phyloP scores from a whole-genome alignment of 2,329 filamentous ascomycete species.

The Bertia moriformis region DNA sequence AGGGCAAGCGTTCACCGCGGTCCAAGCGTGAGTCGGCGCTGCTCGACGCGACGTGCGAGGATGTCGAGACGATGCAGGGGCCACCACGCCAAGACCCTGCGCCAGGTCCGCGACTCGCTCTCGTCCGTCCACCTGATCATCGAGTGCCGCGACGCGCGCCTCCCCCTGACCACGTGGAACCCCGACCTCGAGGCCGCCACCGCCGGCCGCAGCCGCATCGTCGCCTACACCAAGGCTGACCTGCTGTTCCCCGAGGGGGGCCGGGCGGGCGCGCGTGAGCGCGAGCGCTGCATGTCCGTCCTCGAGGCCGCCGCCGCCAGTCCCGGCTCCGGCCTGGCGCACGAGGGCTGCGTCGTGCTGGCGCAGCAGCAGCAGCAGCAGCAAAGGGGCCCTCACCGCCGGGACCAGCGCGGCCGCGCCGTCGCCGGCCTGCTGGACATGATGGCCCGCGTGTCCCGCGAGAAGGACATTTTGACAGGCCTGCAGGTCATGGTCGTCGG shows the following conservation, averaged over 20 bases:
- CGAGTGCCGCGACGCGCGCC: conserved; percentile 86
- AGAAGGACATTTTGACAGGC: conserved; percentile 55
- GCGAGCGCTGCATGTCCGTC: background rate
- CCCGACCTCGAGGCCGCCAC: conserved; percentile 72
- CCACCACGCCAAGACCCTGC: background rate
- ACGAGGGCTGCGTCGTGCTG: conserved; percentile 25
- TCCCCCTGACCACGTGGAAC: conserved; percentile 80
- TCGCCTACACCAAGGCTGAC: conserved; percentile 87
- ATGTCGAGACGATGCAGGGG: too few relatives aligned
- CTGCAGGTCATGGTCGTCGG: conserved; percentile 77
- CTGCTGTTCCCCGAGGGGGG: conserved; percentile 29
- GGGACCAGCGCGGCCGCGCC: conserved; percentile 24
- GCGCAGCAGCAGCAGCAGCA: conserved; percentile 17
- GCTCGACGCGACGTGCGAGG: too few relatives aligned
- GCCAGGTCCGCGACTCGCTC: conserved; percentile 22
- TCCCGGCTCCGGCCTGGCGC: conserved; percentile 1
- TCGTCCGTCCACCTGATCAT: conserved; percentile 74
- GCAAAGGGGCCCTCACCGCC: conserved; percentile 18
- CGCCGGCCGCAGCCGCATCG: conserved; percentile 56
- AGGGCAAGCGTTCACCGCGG: too few relatives aligned
- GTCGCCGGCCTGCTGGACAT: conserved; percentile 21
- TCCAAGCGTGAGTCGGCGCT: too few relatives aligned
- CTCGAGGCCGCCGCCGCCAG: background rate
- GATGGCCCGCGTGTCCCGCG: conserved; percentile 31
- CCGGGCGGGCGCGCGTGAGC: background rate